phyloP scores from a whole-genome alignment of 2,329 filamentous ascomycete species.

The Aureobasidium sp. region DNA sequence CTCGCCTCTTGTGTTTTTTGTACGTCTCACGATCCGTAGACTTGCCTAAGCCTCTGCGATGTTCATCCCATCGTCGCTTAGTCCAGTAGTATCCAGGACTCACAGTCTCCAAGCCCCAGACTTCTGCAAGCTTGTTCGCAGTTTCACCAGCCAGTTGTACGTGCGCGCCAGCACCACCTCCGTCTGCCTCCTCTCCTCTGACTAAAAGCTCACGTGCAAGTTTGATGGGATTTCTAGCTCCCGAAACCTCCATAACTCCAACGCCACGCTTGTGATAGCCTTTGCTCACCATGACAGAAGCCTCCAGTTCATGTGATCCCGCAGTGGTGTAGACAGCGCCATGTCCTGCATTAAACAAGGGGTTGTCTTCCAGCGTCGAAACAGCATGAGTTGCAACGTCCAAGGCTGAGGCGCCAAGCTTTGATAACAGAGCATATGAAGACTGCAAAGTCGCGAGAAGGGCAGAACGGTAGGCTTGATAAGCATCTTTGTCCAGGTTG shows the following conservation, averaged over 20 bases:
- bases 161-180: slow-evolving; percentile 58
- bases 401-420: slow-evolving; percentile 52
- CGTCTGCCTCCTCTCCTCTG: slow-evolving; percentile 55
- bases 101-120: slow-evolving; percentile 66
- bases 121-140: slow-evolving; percentile 60
- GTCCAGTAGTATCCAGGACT: slow-evolving; percentile 72
- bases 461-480: slow-evolving; percentile 33
- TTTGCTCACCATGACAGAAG: slow-evolving; percentile 74
- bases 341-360: slow-evolving; percentile 76
- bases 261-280: slow-evolving; percentile 69
- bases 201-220: slow-evolving; percentile 66
- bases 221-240: slow-evolving; percentile 72
- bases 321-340: slow-evolving; percentile 82
- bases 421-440: slow-evolving; percentile 25
- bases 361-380: slow-evolving; percentile 66
- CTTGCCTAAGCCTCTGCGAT: slow-evolving; percentile 52
- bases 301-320: slow-evolving; percentile 79
- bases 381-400: slow-evolving; percentile 72
- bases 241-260: slow-evolving; percentile 64
- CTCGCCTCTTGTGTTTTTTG: slow-evolving; percentile 38
- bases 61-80: slow-evolving; percentile 70
- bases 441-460: slow-evolving; percentile 32
- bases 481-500: slow-evolving; percentile 32
- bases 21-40: slow-evolving; percentile 31
- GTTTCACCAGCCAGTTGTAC: slow-evolving; percentile 60